A percentile compares a stretch with the other conserved stretches of the same genome.
These are phyloP conservation scores for Funneliformis caledonium DNA, from an alignment of 371 early-diverging fungal genomes.

Conservation along the genomic window DNA sequence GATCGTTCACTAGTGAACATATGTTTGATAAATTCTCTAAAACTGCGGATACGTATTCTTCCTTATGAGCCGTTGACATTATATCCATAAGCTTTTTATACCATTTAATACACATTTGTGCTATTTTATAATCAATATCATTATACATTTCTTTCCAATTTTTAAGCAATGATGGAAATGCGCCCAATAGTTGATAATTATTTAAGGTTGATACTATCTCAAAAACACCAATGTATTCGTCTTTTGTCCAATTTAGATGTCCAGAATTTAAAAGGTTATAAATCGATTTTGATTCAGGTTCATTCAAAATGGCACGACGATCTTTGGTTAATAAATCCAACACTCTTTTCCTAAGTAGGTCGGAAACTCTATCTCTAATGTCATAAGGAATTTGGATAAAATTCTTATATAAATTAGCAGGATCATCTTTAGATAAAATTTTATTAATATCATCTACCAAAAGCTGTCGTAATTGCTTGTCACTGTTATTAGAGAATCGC, in stretches of 20 bases:
- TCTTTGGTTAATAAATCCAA: not conserved
- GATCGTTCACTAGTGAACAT: not conserved
- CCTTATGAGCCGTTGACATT: not conserved
- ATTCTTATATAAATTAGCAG: not conserved
- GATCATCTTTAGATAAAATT: not conserved
- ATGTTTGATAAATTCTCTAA: not conserved
- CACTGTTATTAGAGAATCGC: not conserved
- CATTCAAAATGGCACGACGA: not conserved
- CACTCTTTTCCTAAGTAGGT: not conserved
- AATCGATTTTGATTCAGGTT: not conserved
- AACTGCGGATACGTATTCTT: not conserved
- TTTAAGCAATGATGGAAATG: not conserved
- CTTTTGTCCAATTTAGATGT: slow-evolving; percentile 1
- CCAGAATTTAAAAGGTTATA: not conserved
- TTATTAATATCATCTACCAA: not conserved
- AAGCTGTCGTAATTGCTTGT: not conserved
- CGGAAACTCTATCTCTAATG: not conserved
- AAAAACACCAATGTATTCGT: not conserved
- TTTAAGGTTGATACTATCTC: not conserved
- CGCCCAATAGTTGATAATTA: not conserved
- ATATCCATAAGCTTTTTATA: not conserved
- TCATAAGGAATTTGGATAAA: not conserved
- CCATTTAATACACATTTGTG: slow-evolving; percentile 5
- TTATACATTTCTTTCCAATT: not conserved
- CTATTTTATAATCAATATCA: not conserved